Conservation (phyloP, 345 rosid genomes). For the Populus davidiana region DNA sequence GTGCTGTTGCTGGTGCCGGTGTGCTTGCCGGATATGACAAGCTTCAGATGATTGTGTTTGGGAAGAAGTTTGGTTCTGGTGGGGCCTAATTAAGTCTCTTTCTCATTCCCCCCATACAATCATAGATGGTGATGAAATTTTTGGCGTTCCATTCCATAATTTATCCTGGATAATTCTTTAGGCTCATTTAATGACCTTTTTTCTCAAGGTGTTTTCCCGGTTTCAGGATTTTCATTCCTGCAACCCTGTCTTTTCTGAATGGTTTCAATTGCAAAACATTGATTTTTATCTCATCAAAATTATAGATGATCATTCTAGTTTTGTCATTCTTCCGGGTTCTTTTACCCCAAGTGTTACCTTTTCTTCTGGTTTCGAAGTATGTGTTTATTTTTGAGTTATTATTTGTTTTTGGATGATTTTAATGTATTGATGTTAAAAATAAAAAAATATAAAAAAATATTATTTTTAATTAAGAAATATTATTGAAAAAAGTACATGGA, state of each 20-base stretch:
- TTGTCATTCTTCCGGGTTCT: background rate
- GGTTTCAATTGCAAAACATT: background rate
- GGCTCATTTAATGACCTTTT: background rate
- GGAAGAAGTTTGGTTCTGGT: slow-evolving; percentile 31
- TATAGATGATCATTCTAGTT: background rate
- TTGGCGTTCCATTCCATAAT: background rate
- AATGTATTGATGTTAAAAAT: too few relatives aligned
- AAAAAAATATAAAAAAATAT: too few relatives aligned
- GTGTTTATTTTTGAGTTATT: too few relatives aligned
- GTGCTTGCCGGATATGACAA: slow-evolving; percentile 36
- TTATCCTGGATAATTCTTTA: background rate
- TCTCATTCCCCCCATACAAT: background rate
- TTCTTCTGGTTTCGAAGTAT: too few relatives aligned
- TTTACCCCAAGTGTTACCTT: too few relatives aligned
- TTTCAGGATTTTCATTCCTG: background rate
- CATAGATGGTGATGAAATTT: background rate
- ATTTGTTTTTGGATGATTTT: too few relatives aligned
- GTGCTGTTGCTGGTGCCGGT: slow-evolving; percentile 36
- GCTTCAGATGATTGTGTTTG: slow-evolving; percentile 24
- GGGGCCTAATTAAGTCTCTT: slow-evolving; percentile 13
- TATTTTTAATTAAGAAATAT: too few relatives aligned
- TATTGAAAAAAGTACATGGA: too few relatives aligned
- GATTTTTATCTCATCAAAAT: background rate
- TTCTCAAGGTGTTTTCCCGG: background rate
- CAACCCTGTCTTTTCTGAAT: background rate